Base-by-base conservation (phyloP, 2,329 filamentous ascomycete species). In the Dactylella cylindrospora region DNA sequence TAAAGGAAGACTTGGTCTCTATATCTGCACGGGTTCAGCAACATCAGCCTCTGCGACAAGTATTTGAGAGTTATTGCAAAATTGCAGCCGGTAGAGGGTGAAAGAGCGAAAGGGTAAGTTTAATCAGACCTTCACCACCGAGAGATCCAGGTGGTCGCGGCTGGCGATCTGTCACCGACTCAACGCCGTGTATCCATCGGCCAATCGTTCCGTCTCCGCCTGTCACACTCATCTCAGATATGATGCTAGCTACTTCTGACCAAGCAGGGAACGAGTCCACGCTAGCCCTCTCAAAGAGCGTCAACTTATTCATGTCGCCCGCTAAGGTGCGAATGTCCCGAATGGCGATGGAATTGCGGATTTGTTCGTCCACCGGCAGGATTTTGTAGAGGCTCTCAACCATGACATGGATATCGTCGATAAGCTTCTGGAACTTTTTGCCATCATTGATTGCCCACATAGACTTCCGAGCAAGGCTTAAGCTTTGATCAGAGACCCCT, bases 341-440 rank as follows among this genome's bases (percentile, higher is more conserved):
- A 8, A 44, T 44, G 26, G 40, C 40, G 12, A 44, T n/a, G 28
- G 40, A 23, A 19, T 44, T 19, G 23, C 40, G 40, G 6, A 29
- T 26, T 15, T 28, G 28, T 15, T 44, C 40, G 7, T 12, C 12
- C 3, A 44, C 40, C 13, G 40, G 40, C 19, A 44, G 26, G 13
- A 44, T 31, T 3, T 31, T 19, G 17, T 44, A 44, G n/a, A 44
- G 40, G n/a, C 40, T 44, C 25, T 31, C 23, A 17, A 44, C 40
- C 10, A 29, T 9, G 20, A 29, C 25, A 6, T 19, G 40, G 10
- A 44, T 31, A 29, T 44, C 22, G 12, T 20, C 23, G 19, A 44
- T 17, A 6, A 44, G 26, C 20, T 20, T 31, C 19, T 44, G 23
- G 31, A 44, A 44, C 31, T 31, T 44, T 2, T 31, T 26, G 17